phyloP scores from a whole-genome alignment of 2,329 filamentous ascomycete species.

The Aspergillus aculeatinus region DNA sequence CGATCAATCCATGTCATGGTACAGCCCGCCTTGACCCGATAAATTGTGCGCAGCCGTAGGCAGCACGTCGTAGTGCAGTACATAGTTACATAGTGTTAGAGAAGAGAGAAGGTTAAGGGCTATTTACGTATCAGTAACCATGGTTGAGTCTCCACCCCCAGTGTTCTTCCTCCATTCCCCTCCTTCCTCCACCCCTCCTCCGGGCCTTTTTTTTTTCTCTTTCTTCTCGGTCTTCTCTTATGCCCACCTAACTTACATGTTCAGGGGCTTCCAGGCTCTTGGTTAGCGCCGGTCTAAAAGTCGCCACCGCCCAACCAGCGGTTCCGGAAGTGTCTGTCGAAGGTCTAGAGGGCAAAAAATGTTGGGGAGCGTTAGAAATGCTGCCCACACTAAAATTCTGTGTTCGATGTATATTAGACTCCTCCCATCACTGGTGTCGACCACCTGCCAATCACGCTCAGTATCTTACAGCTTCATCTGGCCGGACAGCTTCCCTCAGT shows the following conservation, averaged over 20 bases:
- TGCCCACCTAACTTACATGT: not conserved
- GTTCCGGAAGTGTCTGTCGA: not conserved
- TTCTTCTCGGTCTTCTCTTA: not conserved
- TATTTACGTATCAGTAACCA: slow-evolving; percentile 1
- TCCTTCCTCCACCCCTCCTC: not conserved
- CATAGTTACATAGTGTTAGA: no score
- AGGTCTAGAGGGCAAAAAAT: slow-evolving; percentile 5
- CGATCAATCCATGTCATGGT: not conserved
- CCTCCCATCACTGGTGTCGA: not conserved
- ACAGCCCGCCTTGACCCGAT: not conserved
- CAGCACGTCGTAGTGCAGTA: not conserved
- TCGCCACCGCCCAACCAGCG: slow-evolving; percentile 9
- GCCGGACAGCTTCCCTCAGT: not conserved
- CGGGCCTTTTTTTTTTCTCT: not conserved
- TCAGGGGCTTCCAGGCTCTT: slow-evolving; percentile 6
- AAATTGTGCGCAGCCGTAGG: not conserved
- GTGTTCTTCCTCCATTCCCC: not conserved
- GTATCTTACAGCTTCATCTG: not conserved
- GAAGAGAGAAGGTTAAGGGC: no score
- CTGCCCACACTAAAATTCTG: not conserved
- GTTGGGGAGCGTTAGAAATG: not conserved
- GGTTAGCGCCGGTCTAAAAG: slow-evolving; percentile 4
- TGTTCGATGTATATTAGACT: not conserved
- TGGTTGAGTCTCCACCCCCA: slow-evolving; percentile 7
- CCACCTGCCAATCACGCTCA: not conserved